Evolutionary conservation across 768 basidiomycete species (phyloP), one percentile per base, ranked within the genome.

Genomic region (Tricholoma sp.): DNA sequence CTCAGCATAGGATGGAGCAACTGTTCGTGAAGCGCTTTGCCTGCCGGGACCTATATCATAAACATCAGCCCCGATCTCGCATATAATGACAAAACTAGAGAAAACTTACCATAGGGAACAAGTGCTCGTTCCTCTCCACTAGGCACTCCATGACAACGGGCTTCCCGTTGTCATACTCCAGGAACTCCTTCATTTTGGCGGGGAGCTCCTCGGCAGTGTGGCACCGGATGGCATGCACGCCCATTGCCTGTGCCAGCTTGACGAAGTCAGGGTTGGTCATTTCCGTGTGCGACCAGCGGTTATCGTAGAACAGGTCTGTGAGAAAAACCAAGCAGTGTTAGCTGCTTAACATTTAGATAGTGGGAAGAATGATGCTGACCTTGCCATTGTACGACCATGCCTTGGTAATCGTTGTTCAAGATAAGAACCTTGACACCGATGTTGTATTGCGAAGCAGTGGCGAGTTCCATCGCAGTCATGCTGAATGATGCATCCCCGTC

Each of bases 371-470:
- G 50, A 9, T 20, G 67, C 79, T 50, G 57, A 93, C 92, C 92
- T 80, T 98, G 97, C 97, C 96, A 98, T 77, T 99, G 97, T 32
- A 92, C 76, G 11, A 98, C 97, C 97, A 99, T 99, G 54, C 97
- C 97, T 72, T 97, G 95, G 81, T 94, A 97, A 67, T 95, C 93
- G 72, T 97, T 98, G 79, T 97, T 96, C 65, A 98, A 72, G 20
- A 97, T 73, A 61, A 97, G 77, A 39, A 94, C 89, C 74, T 99
- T 99, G 67, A 98, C 93, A 57, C 97, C 96, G 60, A 99, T 97
- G 66, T 82, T 72, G 75, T 82, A 94, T 67, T 95, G 91, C 24
- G 90, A 80, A 4, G 97, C 97, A 0, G 97, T 99, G 20, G 88
- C 86, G 52, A 99, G 85, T 73, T 99, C 97, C 97, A 98, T 99